Percentiles rank a stretch among this genome's conserved stretches.
Conservation (phyloP, 768 basidiomycete species). For the Mrakia gelida region DNA sequence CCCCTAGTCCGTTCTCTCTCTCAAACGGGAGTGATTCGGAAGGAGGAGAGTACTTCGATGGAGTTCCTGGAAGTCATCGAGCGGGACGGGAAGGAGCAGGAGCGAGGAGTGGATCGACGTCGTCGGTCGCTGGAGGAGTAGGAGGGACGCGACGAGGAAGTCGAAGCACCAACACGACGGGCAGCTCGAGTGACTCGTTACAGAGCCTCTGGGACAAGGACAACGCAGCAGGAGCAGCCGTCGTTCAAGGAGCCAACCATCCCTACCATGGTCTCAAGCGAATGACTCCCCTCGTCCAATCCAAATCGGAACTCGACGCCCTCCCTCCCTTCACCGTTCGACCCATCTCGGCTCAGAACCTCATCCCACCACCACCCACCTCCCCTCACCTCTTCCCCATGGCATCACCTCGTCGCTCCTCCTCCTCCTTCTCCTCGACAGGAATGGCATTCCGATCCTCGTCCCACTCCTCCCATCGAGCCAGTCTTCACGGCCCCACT, state of each 20-base stretch:
- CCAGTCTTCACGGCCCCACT: neutral
- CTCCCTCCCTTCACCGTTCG: slow-evolving; percentile 4
- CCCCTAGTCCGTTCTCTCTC: slow-evolving; percentile 26
- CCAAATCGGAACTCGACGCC: neutral
- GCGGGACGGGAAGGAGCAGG: neutral
- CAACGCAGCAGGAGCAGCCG: neutral
- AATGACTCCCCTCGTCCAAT: slow-evolving; percentile 25
- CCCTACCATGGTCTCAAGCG: slow-evolving; percentile 18
- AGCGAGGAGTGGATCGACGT: neutral
- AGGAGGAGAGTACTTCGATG: slow-evolving; percentile 25
- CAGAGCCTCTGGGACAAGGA: slow-evolving; percentile 22
- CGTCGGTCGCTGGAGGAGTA: neutral
- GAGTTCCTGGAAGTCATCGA: neutral
- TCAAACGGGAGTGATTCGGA: slow-evolving; percentile 22
- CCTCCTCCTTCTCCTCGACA: slow-evolving; percentile 10
- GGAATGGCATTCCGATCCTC: neutral
- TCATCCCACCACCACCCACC: slow-evolving; percentile 22
- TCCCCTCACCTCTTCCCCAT: neutral
- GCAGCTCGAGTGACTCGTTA: slow-evolving; percentile 26
- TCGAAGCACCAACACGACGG: slow-evolving; percentile 22
- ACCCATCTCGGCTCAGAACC: slow-evolving; percentile 27
- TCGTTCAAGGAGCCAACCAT: neutral
- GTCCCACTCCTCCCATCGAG: slow-evolving; percentile 6
- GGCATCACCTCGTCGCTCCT: neutral
- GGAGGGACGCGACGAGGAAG: slow-evolving; percentile 4